A percentile compares a stretch with the other conserved stretches of the same genome.
Conservation (phyloP, 805 yeast species). For the Ogataea minuta region DNA sequence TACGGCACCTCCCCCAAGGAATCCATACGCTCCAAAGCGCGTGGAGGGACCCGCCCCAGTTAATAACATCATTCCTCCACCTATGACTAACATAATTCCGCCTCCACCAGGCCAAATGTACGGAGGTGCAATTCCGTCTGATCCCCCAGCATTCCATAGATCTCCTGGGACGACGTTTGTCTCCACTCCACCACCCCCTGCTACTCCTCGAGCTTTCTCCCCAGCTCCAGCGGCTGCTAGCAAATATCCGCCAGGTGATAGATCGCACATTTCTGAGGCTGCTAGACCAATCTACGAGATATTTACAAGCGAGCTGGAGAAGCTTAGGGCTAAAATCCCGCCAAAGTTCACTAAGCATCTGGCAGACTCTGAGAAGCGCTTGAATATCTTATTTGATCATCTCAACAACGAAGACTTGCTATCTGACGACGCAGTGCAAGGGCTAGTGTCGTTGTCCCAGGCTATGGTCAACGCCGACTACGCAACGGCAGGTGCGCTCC, state of each 20-base stretch:
- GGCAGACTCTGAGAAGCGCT: slow-evolving; percentile 77
- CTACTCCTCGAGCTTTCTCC: slow-evolving; percentile 16
- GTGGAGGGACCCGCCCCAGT: slow-evolving; percentile 6
- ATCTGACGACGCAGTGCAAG: slow-evolving; percentile 51
- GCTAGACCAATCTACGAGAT: slow-evolving; percentile 57
- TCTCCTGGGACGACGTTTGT: slow-evolving; percentile 9
- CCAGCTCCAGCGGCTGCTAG: slow-evolving; percentile 20
- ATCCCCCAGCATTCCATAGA: slow-evolving; percentile 4
- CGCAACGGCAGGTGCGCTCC: slow-evolving; percentile 54
- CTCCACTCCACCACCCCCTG: slow-evolving; percentile 24
- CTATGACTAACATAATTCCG: slow-evolving; percentile 10
- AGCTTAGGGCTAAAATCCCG: slow-evolving; percentile 72
- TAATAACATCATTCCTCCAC: slow-evolving; percentile 18
- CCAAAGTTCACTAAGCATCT: slow-evolving; percentile 70
- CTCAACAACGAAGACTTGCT: slow-evolving; percentile 71
- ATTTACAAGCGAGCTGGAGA: slow-evolving; percentile 52
- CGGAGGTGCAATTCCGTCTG: neutral
- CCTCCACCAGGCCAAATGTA: slow-evolving; percentile 11
- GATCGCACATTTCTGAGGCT: slow-evolving; percentile 61
- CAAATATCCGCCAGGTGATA: slow-evolving; percentile 59
- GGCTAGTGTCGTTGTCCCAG: slow-evolving; percentile 49
- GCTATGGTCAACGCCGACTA: slow-evolving; percentile 55
- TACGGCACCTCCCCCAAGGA: slow-evolving; percentile 25
- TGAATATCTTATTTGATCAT: slow-evolving; percentile 72
- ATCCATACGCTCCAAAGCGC: slow-evolving; percentile 36